Conservation (phyloP, 257 asterid species). For the Solanum neorickii region DNA sequence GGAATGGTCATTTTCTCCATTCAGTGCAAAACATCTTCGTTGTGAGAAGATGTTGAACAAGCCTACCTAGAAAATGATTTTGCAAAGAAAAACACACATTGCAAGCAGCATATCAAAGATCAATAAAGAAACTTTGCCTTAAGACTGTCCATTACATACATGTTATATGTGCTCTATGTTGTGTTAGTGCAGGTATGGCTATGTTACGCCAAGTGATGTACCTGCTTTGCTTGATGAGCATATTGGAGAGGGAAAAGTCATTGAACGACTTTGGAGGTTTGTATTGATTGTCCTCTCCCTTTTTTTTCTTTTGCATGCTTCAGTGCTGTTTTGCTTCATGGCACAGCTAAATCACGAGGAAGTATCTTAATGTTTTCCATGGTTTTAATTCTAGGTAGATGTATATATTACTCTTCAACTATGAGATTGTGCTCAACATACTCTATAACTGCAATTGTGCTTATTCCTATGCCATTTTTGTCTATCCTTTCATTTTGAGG, state of each 20-base stretch:
- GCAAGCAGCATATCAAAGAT: background rate
- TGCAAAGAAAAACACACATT: background rate
- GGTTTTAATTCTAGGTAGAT: background rate
- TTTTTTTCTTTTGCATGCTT: background rate
- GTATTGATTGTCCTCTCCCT: background rate
- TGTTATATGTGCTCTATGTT: background rate
- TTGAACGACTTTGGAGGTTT: constrained; percentile 86
- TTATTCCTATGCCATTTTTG: background rate
- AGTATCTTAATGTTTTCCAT: background rate
- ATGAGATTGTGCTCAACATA: background rate
- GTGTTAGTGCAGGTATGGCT: constrained; percentile 77
- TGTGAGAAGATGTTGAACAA: background rate
- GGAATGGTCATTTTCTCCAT: background rate
- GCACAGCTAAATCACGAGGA: background rate
- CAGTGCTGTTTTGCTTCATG: background rate
- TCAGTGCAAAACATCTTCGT: background rate
- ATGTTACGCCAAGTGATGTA: constrained; percentile 88
- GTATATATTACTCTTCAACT: background rate
- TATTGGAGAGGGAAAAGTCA: constrained; percentile 67
- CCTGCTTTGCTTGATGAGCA: constrained; percentile 71
- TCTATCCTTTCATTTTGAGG: background rate
- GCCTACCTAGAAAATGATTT: background rate
- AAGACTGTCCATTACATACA: background rate
- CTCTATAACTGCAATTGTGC: background rate
- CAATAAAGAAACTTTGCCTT: background rate